Percentiles rank a stretch among this genome's conserved stretches.
Conservation (phyloP, 208 protist species). For the Crithidia expoeki region DNA sequence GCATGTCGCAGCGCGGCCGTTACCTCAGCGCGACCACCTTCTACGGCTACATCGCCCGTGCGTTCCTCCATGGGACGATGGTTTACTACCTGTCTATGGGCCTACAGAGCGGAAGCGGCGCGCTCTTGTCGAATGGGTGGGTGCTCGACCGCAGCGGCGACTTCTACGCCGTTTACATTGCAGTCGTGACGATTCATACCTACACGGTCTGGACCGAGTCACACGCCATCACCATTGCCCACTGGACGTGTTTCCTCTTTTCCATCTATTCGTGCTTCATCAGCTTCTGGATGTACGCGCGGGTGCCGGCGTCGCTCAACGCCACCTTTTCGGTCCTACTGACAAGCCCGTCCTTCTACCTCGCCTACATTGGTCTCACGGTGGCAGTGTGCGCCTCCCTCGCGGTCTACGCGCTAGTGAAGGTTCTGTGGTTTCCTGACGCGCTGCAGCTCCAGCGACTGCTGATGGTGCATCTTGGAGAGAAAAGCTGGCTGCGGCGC, state of each 20-base stretch:
- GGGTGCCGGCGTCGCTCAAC: slow-evolving; percentile 35
- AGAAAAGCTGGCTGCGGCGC: slow-evolving; percentile 17
- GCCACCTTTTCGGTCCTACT: slow-evolving; percentile 60
- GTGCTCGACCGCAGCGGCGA: slow-evolving; percentile 67
- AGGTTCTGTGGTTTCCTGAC: slow-evolving; percentile 71
- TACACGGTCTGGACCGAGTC: slow-evolving; percentile 85
- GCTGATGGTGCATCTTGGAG: slow-evolving; percentile 27
- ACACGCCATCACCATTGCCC: slow-evolving; percentile 71
- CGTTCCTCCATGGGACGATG: slow-evolving; percentile 72
- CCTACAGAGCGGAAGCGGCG: slow-evolving; percentile 40
- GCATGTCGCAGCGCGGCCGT: slow-evolving; percentile 61
- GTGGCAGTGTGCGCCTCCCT: slow-evolving; percentile 48
- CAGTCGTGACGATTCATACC: slow-evolving; percentile 82
- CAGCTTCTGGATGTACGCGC: slow-evolving; percentile 47
- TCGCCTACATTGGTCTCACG: slow-evolving; percentile 52
- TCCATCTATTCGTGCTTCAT: slow-evolving; percentile 70
- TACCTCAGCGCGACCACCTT: slow-evolving; percentile 81
- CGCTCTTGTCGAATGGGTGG: slow-evolving; percentile 37
- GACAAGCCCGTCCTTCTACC: slow-evolving; percentile 57
- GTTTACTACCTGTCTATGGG: slow-evolving; percentile 66
- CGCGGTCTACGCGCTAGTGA: slow-evolving; percentile 53
- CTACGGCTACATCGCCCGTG: slow-evolving; percentile 74
- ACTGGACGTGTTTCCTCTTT: slow-evolving; percentile 69
- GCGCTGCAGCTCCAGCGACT: slow-evolving; percentile 63
- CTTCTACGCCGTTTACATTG: slow-evolving; percentile 80